Percentiles rank a stretch among this genome's conserved stretches.
Conservation (phyloP, 2,329 filamentous ascomycete genomes). For the Pseudohalonectria lignicola region DNA sequence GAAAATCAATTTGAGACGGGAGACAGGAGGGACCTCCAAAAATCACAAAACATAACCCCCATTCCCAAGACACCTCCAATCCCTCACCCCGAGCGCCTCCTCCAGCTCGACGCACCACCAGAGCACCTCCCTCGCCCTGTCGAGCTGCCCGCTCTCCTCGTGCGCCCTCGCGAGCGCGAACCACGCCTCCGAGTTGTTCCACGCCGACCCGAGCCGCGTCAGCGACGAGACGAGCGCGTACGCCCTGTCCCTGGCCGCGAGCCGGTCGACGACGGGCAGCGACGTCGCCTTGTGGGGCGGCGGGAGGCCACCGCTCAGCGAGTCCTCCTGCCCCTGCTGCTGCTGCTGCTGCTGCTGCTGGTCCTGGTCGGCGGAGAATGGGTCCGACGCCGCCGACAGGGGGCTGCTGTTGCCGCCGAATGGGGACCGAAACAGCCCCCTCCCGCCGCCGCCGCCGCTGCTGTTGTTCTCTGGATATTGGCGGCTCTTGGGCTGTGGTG, state of each 20-base stretch:
- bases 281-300: conserved; percentile 46
- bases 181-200: conserved; percentile 93
- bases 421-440: conserved; percentile 5
- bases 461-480: too few species aligned
- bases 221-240: conserved; percentile 72
- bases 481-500: too few species aligned
- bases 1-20: too few species aligned
- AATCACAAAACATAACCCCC: conserved; percentile 54
- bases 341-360: background rate
- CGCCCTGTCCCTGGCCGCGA: conserved; percentile 84
- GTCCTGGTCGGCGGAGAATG: too few species aligned
- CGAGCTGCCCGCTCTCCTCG: conserved; percentile 73
- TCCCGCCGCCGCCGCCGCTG: conserved; percentile 4
- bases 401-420: too few species aligned
- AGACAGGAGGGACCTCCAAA: too few species aligned
- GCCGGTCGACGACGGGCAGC: conserved; percentile 63
- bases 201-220: conserved; percentile 76
- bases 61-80: conserved; percentile 61
- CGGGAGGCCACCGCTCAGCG: conserved; percentile 35
- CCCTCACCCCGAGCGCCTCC: conserved; percentile 67
- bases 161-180: conserved; percentile 77
- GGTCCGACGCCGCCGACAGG: background rate
- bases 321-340: background rate
- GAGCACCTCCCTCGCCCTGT: conserved; percentile 83
- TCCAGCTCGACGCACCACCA: conserved; percentile 98